Conservation (phyloP, 2,329 filamentous ascomycete genomes). For the Aspergillus ochraceoroseus region DNA sequence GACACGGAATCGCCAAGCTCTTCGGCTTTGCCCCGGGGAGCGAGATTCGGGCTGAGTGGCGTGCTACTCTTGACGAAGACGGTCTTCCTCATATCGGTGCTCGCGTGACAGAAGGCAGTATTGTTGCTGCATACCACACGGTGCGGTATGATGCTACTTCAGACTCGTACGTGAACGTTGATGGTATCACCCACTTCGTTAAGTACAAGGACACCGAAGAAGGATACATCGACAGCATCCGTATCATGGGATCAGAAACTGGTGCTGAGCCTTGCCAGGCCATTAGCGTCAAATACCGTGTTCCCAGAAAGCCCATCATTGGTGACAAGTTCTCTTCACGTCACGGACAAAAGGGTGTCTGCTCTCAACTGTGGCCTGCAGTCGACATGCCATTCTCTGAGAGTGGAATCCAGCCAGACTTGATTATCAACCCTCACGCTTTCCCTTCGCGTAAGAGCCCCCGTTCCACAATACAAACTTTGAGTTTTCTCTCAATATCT, state of each 20-base stretch:
- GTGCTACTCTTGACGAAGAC: slow-evolving; percentile 74
- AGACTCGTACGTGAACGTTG: slow-evolving; percentile 74
- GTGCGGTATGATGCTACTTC: slow-evolving; percentile 70
- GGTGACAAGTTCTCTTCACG: slow-evolving; percentile 99
- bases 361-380: slow-evolving; percentile 90
- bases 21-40: slow-evolving; percentile 86
- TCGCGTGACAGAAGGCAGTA: slow-evolving; percentile 71
- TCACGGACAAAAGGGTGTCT: slow-evolving; percentile 97
- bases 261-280: slow-evolving; percentile 80
- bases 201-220: slow-evolving; percentile 91
- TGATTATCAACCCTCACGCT: slow-evolving; percentile 99
- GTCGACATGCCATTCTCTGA: slow-evolving; percentile 96
- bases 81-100: slow-evolving; percentile 78
- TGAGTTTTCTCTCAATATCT: neutral
- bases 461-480: neutral
- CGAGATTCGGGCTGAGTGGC: slow-evolving; percentile 64
- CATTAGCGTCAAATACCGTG: slow-evolving; percentile 85
- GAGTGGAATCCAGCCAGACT: slow-evolving; percentile 90
- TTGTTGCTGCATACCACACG: slow-evolving; percentile 83
- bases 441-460: slow-evolving; percentile 73
- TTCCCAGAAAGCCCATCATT: slow-evolving; percentile 85
- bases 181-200: slow-evolving; percentile 79
- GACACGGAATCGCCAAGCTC: slow-evolving; percentile 68
- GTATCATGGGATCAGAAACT: slow-evolving; percentile 78
- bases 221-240: slow-evolving; percentile 87